Evolutionary conservation across 495 filamentous ascomycete species (phyloP).

Genomic region (Xylaria sp.): DNA sequence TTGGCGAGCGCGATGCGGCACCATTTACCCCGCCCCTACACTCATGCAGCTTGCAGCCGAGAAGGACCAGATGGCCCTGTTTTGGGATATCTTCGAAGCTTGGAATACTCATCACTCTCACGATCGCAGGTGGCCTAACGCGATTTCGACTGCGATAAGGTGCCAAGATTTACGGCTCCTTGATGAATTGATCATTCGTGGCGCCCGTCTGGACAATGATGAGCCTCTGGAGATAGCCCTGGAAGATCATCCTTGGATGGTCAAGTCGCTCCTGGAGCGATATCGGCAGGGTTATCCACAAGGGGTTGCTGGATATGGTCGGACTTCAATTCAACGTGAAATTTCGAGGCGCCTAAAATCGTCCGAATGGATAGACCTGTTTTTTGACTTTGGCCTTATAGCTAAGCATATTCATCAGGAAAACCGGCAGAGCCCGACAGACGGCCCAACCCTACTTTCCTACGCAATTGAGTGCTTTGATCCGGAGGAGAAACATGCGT

Average conservation of each 20-base stretch:
- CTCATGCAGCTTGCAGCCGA: neutral
- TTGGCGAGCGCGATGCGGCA: neutral
- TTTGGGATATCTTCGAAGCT: neutral
- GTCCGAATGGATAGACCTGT: neutral
- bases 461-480: neutral
- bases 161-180: neutral
- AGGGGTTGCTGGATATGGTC: neutral
- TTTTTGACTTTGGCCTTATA: neutral
- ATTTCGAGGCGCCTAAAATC: neutral
- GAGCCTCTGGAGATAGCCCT: neutral
- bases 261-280: neutral
- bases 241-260: neutral
- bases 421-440: no score
- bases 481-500: neutral
- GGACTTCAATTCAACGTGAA: neutral
- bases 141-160: neutral
- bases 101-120: neutral
- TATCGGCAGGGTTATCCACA: neutral
- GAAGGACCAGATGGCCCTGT: neutral
- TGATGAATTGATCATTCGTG: neutral
- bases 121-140: neutral
- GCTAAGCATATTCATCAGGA: neutral
- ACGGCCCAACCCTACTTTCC: neutral
- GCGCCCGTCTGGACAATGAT: neutral
- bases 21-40: no score